Percentiles rank a stretch among this genome's conserved stretches.
Evolutionary conservation across 441 rosid species (phyloP).

Genomic region (Breynia disticha): DNA sequence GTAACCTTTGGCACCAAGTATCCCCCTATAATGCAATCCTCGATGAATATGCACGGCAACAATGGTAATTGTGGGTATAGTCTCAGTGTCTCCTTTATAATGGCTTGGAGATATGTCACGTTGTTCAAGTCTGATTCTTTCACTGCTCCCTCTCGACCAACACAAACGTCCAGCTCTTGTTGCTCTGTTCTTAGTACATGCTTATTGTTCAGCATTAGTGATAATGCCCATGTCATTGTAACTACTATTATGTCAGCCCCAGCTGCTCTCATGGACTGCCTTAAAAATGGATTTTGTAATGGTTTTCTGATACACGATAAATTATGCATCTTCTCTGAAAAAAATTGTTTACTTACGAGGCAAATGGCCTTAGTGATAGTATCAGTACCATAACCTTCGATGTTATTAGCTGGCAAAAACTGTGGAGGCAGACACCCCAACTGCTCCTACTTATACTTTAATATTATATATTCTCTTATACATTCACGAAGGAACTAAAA

Average conservation of each 20-base stretch:
- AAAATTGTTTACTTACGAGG: no score
- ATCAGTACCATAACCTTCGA: no score
- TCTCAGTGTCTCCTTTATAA: constrained; percentile 24
- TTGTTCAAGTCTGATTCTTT: constrained; percentile 35
- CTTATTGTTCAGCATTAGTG: constrained; percentile 23
- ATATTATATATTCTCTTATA: no score
- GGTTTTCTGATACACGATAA: no score
- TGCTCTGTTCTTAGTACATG: constrained; percentile 31
- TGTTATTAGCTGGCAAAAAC: no score
- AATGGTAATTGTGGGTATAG: constrained; percentile 37
- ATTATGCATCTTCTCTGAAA: no score
- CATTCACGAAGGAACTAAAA: no score
- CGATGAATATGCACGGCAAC: neutral
- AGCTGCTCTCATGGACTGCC: constrained; percentile 32
- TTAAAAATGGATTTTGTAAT: no score
- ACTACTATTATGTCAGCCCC: constrained; percentile 38
- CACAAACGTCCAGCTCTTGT: constrained; percentile 36
- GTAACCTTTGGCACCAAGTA: constrained; percentile 33
- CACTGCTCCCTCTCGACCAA: constrained; percentile 37
- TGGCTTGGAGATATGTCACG: constrained; percentile 41
- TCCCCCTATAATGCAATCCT: constrained; percentile 19
- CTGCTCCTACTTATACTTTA: no score
- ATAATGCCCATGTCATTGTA: constrained; percentile 31
- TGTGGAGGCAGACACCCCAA: no score
- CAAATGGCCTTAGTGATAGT: no score